phyloP scores from a whole-genome alignment of 345 rosid species.

The Gossypioides kirkii region DNA sequence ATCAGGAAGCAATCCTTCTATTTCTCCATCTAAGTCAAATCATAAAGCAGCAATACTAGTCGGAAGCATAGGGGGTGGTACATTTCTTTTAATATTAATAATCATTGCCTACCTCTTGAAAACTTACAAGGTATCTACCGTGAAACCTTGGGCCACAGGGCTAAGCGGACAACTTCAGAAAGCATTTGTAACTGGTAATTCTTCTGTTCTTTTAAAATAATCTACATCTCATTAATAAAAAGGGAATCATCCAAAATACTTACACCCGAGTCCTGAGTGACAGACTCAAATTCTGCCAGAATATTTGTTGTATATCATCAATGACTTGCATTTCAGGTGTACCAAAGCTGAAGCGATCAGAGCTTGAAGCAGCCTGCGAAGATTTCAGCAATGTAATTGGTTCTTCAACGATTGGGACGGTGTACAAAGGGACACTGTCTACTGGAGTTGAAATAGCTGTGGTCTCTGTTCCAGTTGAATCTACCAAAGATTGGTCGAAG shows the following conservation, averaged over 20 bases:
- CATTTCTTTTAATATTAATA: slow-evolving; percentile 31
- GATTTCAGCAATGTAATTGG: slow-evolving; percentile 94
- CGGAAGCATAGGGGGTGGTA: slow-evolving; percentile 35
- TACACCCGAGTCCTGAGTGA: no score
- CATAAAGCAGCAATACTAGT: slow-evolving; percentile 19
- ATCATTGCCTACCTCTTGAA: slow-evolving; percentile 31
- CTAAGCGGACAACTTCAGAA: slow-evolving; percentile 92
- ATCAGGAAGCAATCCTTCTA: background rate
- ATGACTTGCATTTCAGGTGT: slow-evolving; percentile 56
- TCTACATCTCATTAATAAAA: no score
- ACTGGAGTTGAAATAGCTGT: slow-evolving; percentile 92
- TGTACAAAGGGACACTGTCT: slow-evolving; percentile 90
- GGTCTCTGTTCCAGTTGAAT: slow-evolving; percentile 47
- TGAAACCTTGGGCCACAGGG: slow-evolving; percentile 92
- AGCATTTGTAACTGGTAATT: slow-evolving; percentile 75
- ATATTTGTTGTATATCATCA: background rate
- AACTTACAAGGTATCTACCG: slow-evolving; percentile 48
- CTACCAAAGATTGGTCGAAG: slow-evolving; percentile 62
- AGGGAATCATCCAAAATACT: no score
- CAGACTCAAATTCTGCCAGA: background rate
- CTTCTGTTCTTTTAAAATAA: slow-evolving; percentile 7
- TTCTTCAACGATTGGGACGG: slow-evolving; percentile 56
- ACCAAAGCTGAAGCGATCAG: slow-evolving; percentile 74
- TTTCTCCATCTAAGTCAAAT: slow-evolving; percentile 5
- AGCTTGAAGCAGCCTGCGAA: slow-evolving; percentile 90